Evolutionary conservation across 768 basidiomycete genomes (phyloP).

Genomic region (Lactifluus rugatus): DNA sequence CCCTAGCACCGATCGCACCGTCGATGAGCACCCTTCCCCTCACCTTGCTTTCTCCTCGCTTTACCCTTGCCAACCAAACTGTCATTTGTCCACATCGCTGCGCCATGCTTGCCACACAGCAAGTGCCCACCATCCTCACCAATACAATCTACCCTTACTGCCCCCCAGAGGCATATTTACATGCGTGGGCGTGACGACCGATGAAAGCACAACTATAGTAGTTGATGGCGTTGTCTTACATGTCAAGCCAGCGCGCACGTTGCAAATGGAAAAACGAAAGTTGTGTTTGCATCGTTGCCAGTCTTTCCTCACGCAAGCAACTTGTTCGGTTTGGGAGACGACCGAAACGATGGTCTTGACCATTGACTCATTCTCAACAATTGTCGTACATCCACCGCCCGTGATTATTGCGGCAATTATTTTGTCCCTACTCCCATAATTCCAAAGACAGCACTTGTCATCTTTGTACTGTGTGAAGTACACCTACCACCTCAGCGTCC

Average conservation of each 20-base stretch:
- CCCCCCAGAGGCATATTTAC: neutral
- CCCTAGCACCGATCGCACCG: neutral
- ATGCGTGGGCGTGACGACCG: neutral
- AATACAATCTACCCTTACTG: neutral
- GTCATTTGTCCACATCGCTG: neutral
- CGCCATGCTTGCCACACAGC: neutral
- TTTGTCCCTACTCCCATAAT: neutral
- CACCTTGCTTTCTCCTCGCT: conserved; percentile 9
- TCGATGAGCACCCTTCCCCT: neutral
- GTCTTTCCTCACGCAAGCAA: neutral
- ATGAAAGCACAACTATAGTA: neutral
- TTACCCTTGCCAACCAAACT: neutral
- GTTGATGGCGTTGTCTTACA: neutral
- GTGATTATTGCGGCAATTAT: neutral
- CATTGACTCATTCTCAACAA: too few relatives aligned
- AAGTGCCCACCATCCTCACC: neutral
- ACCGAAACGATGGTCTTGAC: neutral
- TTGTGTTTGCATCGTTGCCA: neutral
- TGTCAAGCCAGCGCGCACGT: neutral
- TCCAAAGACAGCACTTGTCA: neutral
- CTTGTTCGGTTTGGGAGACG: neutral
- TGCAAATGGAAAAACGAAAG: neutral
- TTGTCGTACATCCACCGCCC: conserved; percentile 3
- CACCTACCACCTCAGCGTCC: conserved; percentile 2
- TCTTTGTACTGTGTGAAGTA: conserved; percentile 10